These are phyloP conservation scores for Hirsutella thompsonii DNA, from an alignment of 2,329 filamentous ascomycete species.

Conservation along the genomic window DNA sequence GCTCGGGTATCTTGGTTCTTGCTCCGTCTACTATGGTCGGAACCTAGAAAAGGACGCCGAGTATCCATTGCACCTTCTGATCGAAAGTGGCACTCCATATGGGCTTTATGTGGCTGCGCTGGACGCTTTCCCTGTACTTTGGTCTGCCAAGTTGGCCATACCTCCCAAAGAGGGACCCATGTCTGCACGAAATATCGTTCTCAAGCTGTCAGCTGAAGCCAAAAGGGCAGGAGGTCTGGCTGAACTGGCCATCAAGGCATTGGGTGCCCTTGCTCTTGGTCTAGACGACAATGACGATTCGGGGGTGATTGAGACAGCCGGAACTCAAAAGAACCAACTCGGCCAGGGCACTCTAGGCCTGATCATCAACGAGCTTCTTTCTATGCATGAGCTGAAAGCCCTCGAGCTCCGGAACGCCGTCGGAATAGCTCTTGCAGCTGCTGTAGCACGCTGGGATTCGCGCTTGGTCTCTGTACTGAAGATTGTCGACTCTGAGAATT, in stretches of 20 bases:
- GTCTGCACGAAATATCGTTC: constrained; percentile 34
- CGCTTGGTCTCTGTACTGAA: constrained; percentile 61
- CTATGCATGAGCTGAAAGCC: constrained; percentile 71
- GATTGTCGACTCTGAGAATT: constrained; percentile 50
- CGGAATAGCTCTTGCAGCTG: constrained; percentile 74
- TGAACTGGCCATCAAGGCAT: constrained; percentile 66
- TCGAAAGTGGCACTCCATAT: constrained; percentile 13
- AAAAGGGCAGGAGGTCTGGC: constrained; percentile 74
- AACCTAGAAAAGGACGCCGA: constrained; percentile 12
- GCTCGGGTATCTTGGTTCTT: constrained; percentile 29
- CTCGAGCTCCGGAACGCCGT: constrained; percentile 83
- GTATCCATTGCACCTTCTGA: constrained; percentile 19
- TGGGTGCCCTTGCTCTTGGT: constrained; percentile 65
- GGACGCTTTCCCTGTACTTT: constrained; percentile 32
- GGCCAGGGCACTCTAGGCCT: constrained; percentile 29
- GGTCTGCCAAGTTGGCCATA: constrained; percentile 29
- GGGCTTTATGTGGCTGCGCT: constrained; percentile 31
- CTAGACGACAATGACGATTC: constrained; percentile 24
- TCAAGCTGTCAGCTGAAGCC: constrained; percentile 52
- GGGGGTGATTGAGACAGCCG: constrained; percentile 2
- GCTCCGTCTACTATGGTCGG: constrained; percentile 29
- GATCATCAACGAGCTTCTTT: constrained; percentile 57
- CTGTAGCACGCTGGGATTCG: constrained; percentile 72
- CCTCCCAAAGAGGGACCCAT: constrained; percentile 15
- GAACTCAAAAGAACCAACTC: constrained; percentile 11